Conservation (phyloP, 345 rosid species). For the Microthlaspi erraticum region DNA sequence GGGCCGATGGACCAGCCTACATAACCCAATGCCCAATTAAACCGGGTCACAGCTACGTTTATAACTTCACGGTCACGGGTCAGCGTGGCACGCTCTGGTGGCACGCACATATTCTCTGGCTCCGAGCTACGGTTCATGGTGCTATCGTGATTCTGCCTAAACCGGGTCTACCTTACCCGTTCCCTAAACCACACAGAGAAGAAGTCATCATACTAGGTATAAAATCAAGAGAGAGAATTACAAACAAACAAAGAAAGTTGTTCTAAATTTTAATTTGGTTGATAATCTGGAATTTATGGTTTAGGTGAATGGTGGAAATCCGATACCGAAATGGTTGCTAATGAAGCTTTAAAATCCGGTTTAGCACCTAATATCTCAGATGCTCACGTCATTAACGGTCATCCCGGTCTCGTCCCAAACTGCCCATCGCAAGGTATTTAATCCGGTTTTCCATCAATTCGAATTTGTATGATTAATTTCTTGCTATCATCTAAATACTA, state of each 20-base stretch:
- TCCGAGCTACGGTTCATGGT: constrained; percentile 90
- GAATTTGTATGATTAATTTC: not conserved
- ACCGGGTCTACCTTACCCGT: constrained; percentile 83
- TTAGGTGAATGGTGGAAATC: constrained; percentile 99
- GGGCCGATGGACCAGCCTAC: constrained; percentile 96
- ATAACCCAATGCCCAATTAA: constrained; percentile 92
- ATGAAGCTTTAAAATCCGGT: constrained; percentile 76
- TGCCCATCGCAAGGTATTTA: constrained; percentile 62
- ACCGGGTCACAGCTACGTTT: constrained; percentile 66
- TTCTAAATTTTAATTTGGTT: not conserved
- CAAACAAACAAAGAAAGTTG: not conserved
- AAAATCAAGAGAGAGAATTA: too few species aligned
- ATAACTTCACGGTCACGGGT: constrained; percentile 79
- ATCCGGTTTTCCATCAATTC: not conserved
- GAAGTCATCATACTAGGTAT: constrained; percentile 59
- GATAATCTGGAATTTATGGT: not conserved
- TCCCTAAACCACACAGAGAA: constrained; percentile 76
- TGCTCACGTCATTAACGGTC: constrained; percentile 90
- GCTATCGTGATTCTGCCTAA: constrained; percentile 82
- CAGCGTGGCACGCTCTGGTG: constrained; percentile 85
- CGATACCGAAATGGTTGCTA: constrained; percentile 73
- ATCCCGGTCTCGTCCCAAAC: constrained; percentile 57
- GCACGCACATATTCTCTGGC: constrained; percentile 96
- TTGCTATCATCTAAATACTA: not conserved
- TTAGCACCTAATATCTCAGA: constrained; percentile 85